Percentiles rank a stretch among this genome's conserved stretches.
Conservation (phyloP, 202 grass and related monocot genomes). For the Eragrostis tef region DNA sequence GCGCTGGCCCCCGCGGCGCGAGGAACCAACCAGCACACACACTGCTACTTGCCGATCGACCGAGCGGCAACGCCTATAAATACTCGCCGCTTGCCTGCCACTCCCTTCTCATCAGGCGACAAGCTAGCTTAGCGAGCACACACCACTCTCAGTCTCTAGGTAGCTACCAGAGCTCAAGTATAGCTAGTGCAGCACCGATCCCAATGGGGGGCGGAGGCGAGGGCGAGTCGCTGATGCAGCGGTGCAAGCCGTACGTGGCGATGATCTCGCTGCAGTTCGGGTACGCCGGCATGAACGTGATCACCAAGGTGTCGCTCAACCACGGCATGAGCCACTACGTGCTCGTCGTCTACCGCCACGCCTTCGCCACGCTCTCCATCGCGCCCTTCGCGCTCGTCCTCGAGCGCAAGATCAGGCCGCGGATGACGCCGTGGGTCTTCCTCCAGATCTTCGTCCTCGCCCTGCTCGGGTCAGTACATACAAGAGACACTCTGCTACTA, state of each 20-base stretch:
- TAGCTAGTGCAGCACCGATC: too few species aligned
- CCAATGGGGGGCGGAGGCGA: too few species aligned
- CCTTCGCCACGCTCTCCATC: constrained; percentile 90
- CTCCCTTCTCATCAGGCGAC: constrained; percentile 42
- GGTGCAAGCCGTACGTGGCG: constrained; percentile 88
- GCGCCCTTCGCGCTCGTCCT: constrained; percentile 84
- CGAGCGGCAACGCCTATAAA: constrained; percentile 36
- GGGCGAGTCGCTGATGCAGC: constrained; percentile 63
- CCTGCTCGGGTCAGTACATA: constrained; percentile 75
- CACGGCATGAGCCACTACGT: constrained; percentile 98
- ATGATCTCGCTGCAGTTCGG: constrained; percentile 98
- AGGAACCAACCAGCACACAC: not conserved
- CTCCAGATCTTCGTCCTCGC: constrained; percentile 86
- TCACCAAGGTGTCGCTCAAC: constrained; percentile 92
- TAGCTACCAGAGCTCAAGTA: too few species aligned
- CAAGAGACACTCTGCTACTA: too few species aligned
- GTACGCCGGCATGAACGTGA: constrained; percentile 95
- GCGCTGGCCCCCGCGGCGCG: not conserved
- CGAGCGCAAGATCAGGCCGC: constrained; percentile 77
- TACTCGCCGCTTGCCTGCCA: constrained; percentile 23
- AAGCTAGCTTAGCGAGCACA: too few species aligned
- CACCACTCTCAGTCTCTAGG: too few species aligned
- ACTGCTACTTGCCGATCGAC: not conserved
- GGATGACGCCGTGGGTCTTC: constrained; percentile 61
- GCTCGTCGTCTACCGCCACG: constrained; percentile 94